Conservation (phyloP, 2,329 filamentous ascomycete genomes). For the Lecanicillium sp. region DNA sequence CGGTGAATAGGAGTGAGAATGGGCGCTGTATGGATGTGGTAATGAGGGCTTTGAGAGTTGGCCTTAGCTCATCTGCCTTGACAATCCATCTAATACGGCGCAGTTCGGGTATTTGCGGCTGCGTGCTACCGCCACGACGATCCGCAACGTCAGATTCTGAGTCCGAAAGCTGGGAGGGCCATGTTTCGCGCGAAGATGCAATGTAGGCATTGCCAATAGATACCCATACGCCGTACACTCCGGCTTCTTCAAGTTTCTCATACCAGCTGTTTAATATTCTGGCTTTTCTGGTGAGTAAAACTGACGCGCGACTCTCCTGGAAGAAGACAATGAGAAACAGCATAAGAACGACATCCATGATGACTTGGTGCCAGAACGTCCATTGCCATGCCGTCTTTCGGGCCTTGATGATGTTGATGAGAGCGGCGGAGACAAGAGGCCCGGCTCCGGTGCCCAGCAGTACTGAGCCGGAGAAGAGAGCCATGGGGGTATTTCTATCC, state of each 20-base stretch:
- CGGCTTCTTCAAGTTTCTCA: slow-evolving; percentile 60
- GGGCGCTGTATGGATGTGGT: slow-evolving; percentile 68
- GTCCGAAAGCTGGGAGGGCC: not conserved
- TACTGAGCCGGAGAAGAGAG: slow-evolving; percentile 73
- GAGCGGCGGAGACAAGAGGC: slow-evolving; percentile 63
- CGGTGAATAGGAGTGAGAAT: slow-evolving; percentile 69
- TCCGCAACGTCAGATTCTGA: slow-evolving; percentile 8
- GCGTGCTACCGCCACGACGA: not conserved
- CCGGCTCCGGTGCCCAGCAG: slow-evolving; percentile 75
- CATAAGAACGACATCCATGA: slow-evolving; percentile 56
- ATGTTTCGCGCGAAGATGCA: not conserved
- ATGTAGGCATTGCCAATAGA: not conserved
- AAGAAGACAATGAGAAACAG: slow-evolving; percentile 63
- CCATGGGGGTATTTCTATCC: slow-evolving; percentile 84
- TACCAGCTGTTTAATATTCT: slow-evolving; percentile 72
- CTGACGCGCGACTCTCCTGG: slow-evolving; percentile 74
- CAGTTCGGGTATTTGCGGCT: slow-evolving; percentile 8
- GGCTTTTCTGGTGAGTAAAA: slow-evolving; percentile 73
- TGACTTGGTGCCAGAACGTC: slow-evolving; percentile 83
- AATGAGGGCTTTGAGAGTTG: slow-evolving; percentile 63
- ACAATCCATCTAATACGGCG: slow-evolving; percentile 72
- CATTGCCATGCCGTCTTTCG: slow-evolving; percentile 62
- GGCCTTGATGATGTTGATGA: slow-evolving; percentile 54
- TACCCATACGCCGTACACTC: slow-evolving; percentile 46
- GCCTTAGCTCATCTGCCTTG: slow-evolving; percentile 69